phyloP scores from a whole-genome alignment of 805 yeast genomes.

The Wickerhamiella allomyrinae region DNA sequence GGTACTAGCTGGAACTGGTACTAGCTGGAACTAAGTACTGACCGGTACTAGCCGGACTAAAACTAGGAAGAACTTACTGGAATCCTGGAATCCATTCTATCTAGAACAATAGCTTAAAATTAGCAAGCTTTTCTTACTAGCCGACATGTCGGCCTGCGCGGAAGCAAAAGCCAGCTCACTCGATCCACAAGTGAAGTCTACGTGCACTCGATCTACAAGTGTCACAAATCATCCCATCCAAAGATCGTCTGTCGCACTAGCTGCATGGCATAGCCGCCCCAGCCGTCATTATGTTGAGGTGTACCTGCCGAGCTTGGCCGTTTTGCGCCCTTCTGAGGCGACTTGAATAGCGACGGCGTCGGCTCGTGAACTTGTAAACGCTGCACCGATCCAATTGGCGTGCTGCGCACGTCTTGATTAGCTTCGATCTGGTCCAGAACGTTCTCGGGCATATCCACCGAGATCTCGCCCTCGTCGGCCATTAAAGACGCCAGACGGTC shows the following conservation, averaged over 20 bases:
- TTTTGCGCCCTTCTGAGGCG: neutral
- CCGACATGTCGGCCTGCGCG: no score
- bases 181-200: no score
- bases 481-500: constrained; percentile 9
- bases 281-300: constrained; percentile 10
- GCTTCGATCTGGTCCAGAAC: constrained; percentile 13
- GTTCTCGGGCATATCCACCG: neutral
- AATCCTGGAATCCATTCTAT: no score
- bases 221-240: constrained; percentile 40
- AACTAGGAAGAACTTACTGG: no score
- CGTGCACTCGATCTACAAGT: no score
- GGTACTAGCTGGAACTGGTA: no score
- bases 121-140: no score
- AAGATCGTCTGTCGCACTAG: constrained; percentile 35
- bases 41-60: no score
- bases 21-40: no score
- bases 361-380: constrained; percentile 5
- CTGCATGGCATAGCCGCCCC: constrained; percentile 23
- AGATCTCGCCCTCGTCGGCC: constrained; percentile 12
- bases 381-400: neutral
- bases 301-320: neutral
- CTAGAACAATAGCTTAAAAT: no score
- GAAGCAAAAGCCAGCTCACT: no score
- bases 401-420: neutral
- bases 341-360: constrained; percentile 5